Evolutionary conservation across 139 green algal genomes (phyloP).

Genomic region (Chlorella sp.): DNA sequence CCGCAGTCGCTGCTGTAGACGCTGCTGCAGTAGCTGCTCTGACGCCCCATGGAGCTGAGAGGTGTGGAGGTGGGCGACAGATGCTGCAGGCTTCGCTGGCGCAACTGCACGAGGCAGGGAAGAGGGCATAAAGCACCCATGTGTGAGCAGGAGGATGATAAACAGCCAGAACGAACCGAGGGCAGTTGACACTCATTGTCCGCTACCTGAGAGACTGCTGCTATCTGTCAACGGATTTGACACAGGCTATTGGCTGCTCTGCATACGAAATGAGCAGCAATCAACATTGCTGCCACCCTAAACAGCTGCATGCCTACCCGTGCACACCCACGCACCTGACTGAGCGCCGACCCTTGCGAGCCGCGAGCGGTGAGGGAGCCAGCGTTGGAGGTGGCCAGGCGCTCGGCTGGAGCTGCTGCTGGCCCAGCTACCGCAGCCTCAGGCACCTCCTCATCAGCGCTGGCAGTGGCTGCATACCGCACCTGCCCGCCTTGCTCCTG

Average conservation of each 20-base stretch:
- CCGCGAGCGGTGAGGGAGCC: not conserved
- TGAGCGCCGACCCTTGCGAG: not conserved
- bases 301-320: not conserved
- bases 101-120: not conserved
- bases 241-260: not conserved
- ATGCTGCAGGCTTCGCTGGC: constrained; percentile 32
- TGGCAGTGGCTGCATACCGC: not conserved
- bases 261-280: too few relatives aligned
- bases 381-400: not conserved
- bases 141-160: not conserved
- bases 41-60: constrained; percentile 23
- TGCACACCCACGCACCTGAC: not conserved
- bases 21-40: constrained; percentile 20
- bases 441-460: not conserved
- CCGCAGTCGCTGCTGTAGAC: not conserved
- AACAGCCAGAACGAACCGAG: too few relatives aligned
- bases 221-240: not conserved
- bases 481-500: not conserved
- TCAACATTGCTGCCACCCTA: not conserved
- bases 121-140: not conserved
- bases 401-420: not conserved
- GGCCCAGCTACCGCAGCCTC: not conserved
- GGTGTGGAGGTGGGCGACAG: constrained; percentile 38
- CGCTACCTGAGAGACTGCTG: not conserved
- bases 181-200: too few relatives aligned